Evolutionary conservation across 176 grass and related monocot species (phyloP), one percentile per base, ranked within the genome.

Genomic region (Raddia distichophylla): DNA sequence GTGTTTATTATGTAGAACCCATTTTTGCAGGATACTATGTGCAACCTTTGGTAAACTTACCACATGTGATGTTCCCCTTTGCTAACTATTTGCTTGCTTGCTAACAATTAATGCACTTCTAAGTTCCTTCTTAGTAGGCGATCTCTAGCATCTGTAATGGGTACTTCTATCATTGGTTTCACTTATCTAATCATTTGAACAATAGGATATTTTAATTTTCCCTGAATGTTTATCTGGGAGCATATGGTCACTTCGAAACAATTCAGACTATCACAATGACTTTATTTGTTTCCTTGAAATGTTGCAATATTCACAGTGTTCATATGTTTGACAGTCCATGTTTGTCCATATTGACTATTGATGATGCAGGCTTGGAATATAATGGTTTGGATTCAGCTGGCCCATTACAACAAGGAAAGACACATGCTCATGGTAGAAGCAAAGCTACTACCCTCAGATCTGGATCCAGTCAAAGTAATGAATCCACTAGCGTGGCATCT

Each of bases 361-460:
- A 71, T 32, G 16, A 51, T 51, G 46, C 46, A 71, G 68, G 46
- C 20, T 51, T 71, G 50, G 46, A 32, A 51, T 46, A 71, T 4
- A 6, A 32, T 83, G 47, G 80, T 17, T 83, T 79, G 53, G 52
- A 62, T 87, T 80, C 67, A 71, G 16, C 5, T 14, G n/a, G 45
- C 18, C n/a, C 71, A 65, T 49, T 78, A 77, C 37, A 91, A 75
- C 71, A 85, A 46, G 45, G 77, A 15, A 34, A 55, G 12, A 56
- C 52, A 75, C 51, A 56, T 72, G 52, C 14, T 69, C 69, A 87
- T 69, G 73, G 34, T 76, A 63, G 63, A 33, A 82, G 42, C 63
- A 67, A 56, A 75, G 62, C 58, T 86, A 79, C 76, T 34, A 75
- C 42, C 64, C 37, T 71, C 55, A 80, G 56, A 27, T 86, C n/a